Evolutionary conservation across 306 rosid species (phyloP).

Genomic region (Cyclanthera cordifolia): DNA sequence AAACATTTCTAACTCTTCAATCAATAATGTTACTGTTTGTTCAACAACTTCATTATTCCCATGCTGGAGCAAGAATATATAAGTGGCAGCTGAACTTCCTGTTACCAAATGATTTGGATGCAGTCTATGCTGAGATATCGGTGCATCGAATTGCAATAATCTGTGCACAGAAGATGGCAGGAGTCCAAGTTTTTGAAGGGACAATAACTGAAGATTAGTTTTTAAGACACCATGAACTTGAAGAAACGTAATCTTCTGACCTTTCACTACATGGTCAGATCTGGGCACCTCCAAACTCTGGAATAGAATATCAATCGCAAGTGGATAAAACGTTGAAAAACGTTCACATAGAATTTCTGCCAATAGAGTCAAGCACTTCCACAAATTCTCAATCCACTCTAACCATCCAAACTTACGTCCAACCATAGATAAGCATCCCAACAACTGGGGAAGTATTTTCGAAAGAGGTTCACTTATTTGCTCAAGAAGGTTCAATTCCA

Average conservation of each 20-base stretch:
- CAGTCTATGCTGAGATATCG: slow-evolving; percentile 62
- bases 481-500: slow-evolving; percentile 74
- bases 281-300: slow-evolving; percentile 51
- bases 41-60: slow-evolving; percentile 75
- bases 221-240: slow-evolving; percentile 86
- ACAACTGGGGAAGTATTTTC: slow-evolving; percentile 57
- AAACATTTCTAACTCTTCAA: slow-evolving; percentile 59
- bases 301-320: slow-evolving; percentile 59
- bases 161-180: slow-evolving; percentile 53
- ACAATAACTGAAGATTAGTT: slow-evolving; percentile 81
- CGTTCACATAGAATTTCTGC: slow-evolving; percentile 71
- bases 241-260: slow-evolving; percentile 43
- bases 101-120: slow-evolving; percentile 85
- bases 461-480: slow-evolving; percentile 67
- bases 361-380: slow-evolving; percentile 89
- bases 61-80: slow-evolving; percentile 82
- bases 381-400: slow-evolving; percentile 77
- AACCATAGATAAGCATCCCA: slow-evolving; percentile 64
- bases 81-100: slow-evolving; percentile 82
- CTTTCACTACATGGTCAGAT: slow-evolving; percentile 23
- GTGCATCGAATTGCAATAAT: slow-evolving; percentile 57
- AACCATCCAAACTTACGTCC: slow-evolving; percentile 89
- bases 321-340: slow-evolving; percentile 60
- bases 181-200: slow-evolving; percentile 78
- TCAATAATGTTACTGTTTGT: slow-evolving; percentile 43